Evolutionary conservation across 805 yeast genomes (phyloP), one percentile per base, ranked within the genome.

Genomic region (Candida parachauliodes): DNA sequence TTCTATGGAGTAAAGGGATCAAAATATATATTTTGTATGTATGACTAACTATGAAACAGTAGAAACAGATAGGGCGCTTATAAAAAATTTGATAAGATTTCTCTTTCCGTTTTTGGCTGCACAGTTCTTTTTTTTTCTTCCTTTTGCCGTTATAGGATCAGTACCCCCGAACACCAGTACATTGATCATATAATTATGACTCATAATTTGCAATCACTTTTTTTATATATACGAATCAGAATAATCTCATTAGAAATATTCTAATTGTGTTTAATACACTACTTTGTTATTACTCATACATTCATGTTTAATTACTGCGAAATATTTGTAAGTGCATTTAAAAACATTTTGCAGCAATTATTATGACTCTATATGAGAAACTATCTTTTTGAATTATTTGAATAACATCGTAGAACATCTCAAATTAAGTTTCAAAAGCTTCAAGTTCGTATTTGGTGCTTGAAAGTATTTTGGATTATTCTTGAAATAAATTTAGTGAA

Each of bases 141-240:
- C 7, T n/a, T 22, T 23, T 32, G 35, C 35, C 35, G 35, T 32
- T 32, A 24, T 21, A 23, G 22, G 35, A 2, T 16, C 8, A 12
- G n/a, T n/a, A n/a, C 35, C 17, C 25, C 35, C 35, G 3, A 14
- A 24, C 35, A 32, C n/a, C 35, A 32, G 16, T 32, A 32, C 14
- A 19, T 31, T 8, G n/a, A 16, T 5, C 18, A 32, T 3, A 8
- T n/a, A 9, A 5, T 3, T 25, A 37, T 37, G 40, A 37, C 28
- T 37, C 40, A 37, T 37, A 16, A 20, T 10, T 23, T 26, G 15
- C 25, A 12, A 5, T 29, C 9, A 6, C 3, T 8, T 17, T 10
- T 18, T 36, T 36, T 23, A 36, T 36, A 36, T 36, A 24, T 28
- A 16, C 40, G 25, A 30, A 12, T 36, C n/a, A 15, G 10, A 29